A percentile compares a stretch with the other conserved stretches of the same genome.
These are phyloP conservation scores for Hemileia vastatrix DNA, from an alignment of 1,284 basidiomycete genomes.

Conservation along the genomic window DNA sequence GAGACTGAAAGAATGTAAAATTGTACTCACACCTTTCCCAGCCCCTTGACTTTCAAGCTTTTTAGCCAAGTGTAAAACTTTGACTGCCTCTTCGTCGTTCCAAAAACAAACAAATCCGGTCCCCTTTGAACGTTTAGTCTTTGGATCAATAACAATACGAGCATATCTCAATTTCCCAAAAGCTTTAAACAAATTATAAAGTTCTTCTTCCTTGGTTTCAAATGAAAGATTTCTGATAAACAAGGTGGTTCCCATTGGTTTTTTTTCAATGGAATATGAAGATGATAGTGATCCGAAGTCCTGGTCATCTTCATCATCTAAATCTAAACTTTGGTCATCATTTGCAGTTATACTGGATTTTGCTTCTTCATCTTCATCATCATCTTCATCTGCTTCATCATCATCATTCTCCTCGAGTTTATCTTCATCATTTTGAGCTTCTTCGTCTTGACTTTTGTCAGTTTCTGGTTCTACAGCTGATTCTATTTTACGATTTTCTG, in stretches of 20 bases:
- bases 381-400: constrained; percentile 28
- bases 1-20: constrained; percentile 31
- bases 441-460: constrained; percentile 41
- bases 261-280: not conserved
- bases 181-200: constrained; percentile 71
- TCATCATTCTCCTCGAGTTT: not conserved
- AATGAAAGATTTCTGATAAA: constrained; percentile 94
- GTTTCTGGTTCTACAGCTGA: constrained; percentile 46
- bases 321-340: not conserved
- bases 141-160: constrained; percentile 75
- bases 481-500: constrained; percentile 50
- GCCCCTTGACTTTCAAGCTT: constrained; percentile 55
- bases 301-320: not conserved
- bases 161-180: constrained; percentile 93
- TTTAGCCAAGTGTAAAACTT: constrained; percentile 70
- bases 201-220: constrained; percentile 78
- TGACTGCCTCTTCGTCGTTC: constrained; percentile 82
- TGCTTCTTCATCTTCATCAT: constrained; percentile 51
- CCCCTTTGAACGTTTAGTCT: constrained; percentile 75
- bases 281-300: not conserved
- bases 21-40: constrained; percentile 40
- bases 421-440: constrained; percentile 25
- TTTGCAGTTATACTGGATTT: constrained; percentile 48
- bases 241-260: constrained; percentile 74
- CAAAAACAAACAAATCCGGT: constrained; percentile 98